Base-by-base conservation (phyloP, 805 yeast species). In the Blastobotrys attinorum region DNA sequence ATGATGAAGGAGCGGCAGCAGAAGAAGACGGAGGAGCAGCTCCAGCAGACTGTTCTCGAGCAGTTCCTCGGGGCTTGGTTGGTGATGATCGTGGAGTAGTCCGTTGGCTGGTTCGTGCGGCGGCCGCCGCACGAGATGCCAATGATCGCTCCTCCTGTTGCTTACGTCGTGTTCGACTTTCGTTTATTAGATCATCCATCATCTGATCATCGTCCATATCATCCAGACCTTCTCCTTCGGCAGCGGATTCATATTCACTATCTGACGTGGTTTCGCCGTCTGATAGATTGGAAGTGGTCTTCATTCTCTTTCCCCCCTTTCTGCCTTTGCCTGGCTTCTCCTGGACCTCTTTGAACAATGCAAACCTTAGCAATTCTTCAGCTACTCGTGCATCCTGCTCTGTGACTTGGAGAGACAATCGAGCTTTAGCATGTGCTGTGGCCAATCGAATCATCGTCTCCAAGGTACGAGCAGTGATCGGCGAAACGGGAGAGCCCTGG, bases 381-480 rank as follows among this genome's bases (percentile, higher is more conserved):
- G 98, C 98, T 31, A 84, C 82, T 50, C 71, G 66, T 1, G 96
- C 95, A 63, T 92, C 98, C 50, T 72, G 72, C 17, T 73, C 72
- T 25, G 81, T 86, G 15, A 92, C 82, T 1, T 76, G 72, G 53
- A 75, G 77, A 18, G 95, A 83, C 45, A 92, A 69, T 54, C 97
- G 75, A n/a, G 90, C 85, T 62, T 92, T 90, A 8, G 97, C 97
- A 64, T 92, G 97, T 0, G 98, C 97, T 1, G 97, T 85, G 0
- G 97, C 73, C 47, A 90, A 70, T 71, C 98, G 95, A 62, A 90
- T 90, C 52, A 90, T 71, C 0, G 98, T 90, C 65, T 90, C 98
- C 54, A 90, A 71, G 3, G 97, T 92, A 79, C 98, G 84, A n/a
- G 97, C 95, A 1, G 98, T 90, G 52, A 90, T 85, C 31, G 98